Evolutionary conservation across 1,139 yeast genomes (phyloP).

Genomic region (Scheffersomyces lignicola): DNA sequence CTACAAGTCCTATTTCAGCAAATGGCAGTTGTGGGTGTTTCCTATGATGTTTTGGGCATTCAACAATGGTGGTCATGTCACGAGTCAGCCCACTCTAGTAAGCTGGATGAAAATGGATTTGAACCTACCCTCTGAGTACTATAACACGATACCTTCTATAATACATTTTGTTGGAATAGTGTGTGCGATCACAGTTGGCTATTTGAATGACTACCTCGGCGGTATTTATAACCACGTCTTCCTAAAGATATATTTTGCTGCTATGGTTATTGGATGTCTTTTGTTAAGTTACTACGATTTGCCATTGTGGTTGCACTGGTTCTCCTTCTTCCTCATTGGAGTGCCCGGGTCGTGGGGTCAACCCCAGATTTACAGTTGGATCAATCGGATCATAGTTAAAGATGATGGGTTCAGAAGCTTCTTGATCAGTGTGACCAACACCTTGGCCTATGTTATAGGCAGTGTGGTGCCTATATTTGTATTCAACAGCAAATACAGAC

Average conservation of each 20-base stretch:
- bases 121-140: conserved; percentile 30
- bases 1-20: conserved; percentile 31
- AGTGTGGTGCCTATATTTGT: conserved; percentile 26
- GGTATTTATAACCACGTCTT: conserved; percentile 37
- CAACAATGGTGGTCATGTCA: conserved; percentile 42
- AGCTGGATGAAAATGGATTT: conserved; percentile 49
- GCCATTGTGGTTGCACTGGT: conserved; percentile 42
- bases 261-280: conserved; percentile 29
- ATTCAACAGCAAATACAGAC: conserved; percentile 18
- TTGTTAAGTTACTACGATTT: conserved; percentile 38
- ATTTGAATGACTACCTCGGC: conserved; percentile 37
- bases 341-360: conserved; percentile 33
- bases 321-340: conserved; percentile 38
- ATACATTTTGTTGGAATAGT: conserved; percentile 41
- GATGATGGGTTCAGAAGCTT: conserved; percentile 26
- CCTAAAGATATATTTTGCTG: conserved; percentile 30
- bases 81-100: conserved; percentile 43
- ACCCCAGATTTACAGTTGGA: conserved; percentile 26
- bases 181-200: conserved; percentile 34
- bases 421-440: conserved; percentile 22
- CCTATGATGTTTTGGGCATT: conserved; percentile 45
- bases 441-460: conserved; percentile 24
- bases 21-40: conserved; percentile 46
- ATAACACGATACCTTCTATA: conserved; percentile 47
- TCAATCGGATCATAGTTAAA: conserved; percentile 18